Evolutionary conservation across 129 eudicot genomes (phyloP).

Genomic region (Centaurea solstitialis): DNA sequence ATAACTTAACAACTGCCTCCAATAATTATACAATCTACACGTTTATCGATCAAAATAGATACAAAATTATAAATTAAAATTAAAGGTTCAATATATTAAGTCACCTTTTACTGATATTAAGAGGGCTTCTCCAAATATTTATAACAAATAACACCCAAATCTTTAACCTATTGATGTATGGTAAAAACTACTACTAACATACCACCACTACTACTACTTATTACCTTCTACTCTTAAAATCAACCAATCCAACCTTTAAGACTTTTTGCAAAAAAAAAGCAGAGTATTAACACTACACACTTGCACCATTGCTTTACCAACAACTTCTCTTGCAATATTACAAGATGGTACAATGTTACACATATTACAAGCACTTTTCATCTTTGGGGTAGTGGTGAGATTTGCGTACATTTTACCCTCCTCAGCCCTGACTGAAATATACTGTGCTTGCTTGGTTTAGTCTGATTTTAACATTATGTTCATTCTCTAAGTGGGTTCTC

Average conservation of each 20-base stretch:
- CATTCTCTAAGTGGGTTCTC: conserved; percentile 1
- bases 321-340: conserved; percentile 2
- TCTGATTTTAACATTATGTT: not conserved
- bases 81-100: not conserved
- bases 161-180: not conserved
- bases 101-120: too few species aligned
- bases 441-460: not conserved
- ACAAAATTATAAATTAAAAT: not conserved
- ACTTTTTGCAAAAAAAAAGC: not conserved
- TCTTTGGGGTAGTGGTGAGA: not conserved
- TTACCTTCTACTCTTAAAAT: not conserved
- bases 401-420: not conserved
- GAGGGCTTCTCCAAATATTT: not conserved
- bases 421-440: not conserved
- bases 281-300: not conserved
- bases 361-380: not conserved
- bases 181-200: not conserved
- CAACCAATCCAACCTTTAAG: not conserved
- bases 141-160: not conserved
- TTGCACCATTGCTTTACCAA: not conserved
- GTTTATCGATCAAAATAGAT: not conserved
- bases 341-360: not conserved
- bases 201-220: not conserved
- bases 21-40: not conserved
- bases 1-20: not conserved